These are phyloP conservation scores for Coemansia pectinata DNA, from an alignment of 192 early-diverging fungal genomes.

Conservation along the genomic window DNA sequence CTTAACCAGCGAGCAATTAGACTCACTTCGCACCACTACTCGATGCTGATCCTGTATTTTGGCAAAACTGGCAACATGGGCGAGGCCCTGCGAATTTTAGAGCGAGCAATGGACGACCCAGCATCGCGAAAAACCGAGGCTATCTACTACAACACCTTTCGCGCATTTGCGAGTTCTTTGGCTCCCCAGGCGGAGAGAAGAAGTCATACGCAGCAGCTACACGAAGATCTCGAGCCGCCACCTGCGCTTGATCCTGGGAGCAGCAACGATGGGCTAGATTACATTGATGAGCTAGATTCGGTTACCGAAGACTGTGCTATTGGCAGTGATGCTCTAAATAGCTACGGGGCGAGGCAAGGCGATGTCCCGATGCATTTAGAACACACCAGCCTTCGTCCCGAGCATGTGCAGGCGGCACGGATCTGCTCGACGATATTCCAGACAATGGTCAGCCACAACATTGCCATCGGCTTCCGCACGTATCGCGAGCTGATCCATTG, in stretches of 20 bases:
- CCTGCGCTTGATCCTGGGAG: background rate
- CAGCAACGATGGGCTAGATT: constrained; percentile 13
- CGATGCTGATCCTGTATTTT: constrained; percentile 52
- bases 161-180: constrained; percentile 29
- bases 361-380: background rate
- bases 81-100: constrained; percentile 38
- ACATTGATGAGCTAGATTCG: constrained; percentile 29
- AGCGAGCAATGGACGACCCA: constrained; percentile 41
- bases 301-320: constrained; percentile 7
- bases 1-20: constrained; percentile 27
- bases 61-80: constrained; percentile 22
- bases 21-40: constrained; percentile 37
- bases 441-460: constrained; percentile 23
- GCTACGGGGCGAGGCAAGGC: background rate
- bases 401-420: constrained; percentile 29
- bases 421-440: constrained; percentile 45
- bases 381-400: background rate
- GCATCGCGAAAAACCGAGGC: constrained; percentile 27
- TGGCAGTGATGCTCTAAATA: background rate
- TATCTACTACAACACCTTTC: constrained; percentile 41
- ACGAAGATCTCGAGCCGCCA: background rate
- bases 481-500: constrained; percentile 49
- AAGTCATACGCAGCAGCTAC: background rate
- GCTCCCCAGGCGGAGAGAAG: background rate
- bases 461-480: constrained; percentile 23